Evolutionary conservation across 164 flowering plant genomes (phyloP).

Genomic region (Tetrastigma voinierianum): DNA sequence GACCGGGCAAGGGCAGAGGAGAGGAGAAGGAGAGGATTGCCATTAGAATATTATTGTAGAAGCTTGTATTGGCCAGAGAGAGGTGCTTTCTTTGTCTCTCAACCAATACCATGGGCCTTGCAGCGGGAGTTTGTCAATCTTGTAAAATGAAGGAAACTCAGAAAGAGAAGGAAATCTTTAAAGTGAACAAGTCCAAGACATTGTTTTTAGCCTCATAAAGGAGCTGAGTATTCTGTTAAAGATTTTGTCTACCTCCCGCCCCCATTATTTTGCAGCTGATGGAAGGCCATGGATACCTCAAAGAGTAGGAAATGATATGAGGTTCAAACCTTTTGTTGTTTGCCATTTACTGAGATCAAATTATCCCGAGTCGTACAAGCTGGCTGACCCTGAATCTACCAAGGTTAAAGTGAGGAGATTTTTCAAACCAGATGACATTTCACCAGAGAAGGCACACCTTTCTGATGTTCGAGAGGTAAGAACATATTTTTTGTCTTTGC

Average conservation of each 20-base stretch:
- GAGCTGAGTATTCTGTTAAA: conserved; percentile 49
- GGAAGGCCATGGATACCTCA: conserved; percentile 42
- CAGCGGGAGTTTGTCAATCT: conserved; percentile 59
- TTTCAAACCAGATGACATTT: conserved; percentile 89
- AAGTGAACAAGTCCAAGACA: conserved; percentile 33
- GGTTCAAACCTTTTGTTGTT: conserved; percentile 76
- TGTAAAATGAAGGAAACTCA: conserved; percentile 50
- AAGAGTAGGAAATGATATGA: conserved; percentile 91
- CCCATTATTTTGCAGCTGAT: conserved; percentile 34
- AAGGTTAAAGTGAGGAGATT: conserved; percentile 69
- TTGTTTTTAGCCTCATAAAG: conserved; percentile 49
- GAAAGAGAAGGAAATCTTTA: conserved; percentile 33
- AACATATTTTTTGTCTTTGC: too few relatives aligned
- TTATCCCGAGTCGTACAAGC: conserved; percentile 28
- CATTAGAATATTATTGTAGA: conserved; percentile 78
- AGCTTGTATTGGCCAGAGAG: conserved; percentile 83
- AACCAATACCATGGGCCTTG: conserved; percentile 55
- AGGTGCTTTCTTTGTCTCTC: conserved; percentile 86
- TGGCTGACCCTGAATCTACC: conserved; percentile 32
- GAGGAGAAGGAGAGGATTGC: conserved; percentile 66
- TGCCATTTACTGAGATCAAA: conserved; percentile 65
- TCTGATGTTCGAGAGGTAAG: conserved; percentile 85
- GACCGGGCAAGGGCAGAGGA: conserved; percentile 78
- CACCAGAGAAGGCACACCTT: conserved; percentile 75
- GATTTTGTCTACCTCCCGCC: conserved; percentile 75